A percentile compares a stretch with the other conserved stretches of the same genome.
phyloP scores from a whole-genome alignment of 441 rosid genomes.

The Arabidopsis lyrata region DNA sequence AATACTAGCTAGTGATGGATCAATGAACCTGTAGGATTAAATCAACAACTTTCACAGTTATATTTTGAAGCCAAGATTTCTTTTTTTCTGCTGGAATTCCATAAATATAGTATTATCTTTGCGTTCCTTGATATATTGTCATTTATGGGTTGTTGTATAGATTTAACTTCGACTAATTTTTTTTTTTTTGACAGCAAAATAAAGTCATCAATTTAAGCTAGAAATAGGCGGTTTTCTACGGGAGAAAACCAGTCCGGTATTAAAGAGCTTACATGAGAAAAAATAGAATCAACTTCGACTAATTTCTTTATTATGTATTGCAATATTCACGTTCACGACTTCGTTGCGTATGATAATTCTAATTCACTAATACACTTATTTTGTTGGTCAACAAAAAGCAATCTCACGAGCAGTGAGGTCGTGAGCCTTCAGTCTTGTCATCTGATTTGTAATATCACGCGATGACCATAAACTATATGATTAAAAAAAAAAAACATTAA shows the following conservation, averaged over 20 bases:
- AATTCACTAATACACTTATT: neutral
- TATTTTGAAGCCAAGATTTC: neutral
- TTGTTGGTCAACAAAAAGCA: neutral
- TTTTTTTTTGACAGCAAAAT: too few species aligned
- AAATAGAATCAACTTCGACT: neutral
- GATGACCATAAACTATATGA: neutral
- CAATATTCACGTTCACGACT: neutral
- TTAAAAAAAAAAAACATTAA: neutral
- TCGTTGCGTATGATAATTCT: conserved; percentile 4
- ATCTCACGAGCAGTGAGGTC: conserved; percentile 9
- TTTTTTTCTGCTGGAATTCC: neutral
- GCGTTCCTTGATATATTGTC: neutral
- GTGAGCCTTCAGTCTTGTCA: conserved; percentile 19
- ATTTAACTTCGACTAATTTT: neutral
- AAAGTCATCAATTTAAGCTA: too few species aligned
- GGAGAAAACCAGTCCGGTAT: too few species aligned
- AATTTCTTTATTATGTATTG: neutral
- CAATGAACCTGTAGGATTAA: neutral
- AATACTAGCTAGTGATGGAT: neutral
- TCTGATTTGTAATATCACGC: conserved; percentile 1
- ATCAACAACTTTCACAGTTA: neutral
- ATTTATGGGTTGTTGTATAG: conserved; percentile 1
- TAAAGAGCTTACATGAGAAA: too few species aligned
- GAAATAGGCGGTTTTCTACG: too few species aligned
- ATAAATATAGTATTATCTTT: neutral